Evolutionary conservation across 306 rosid species (phyloP), one percentile per base, ranked within the genome.

Genomic region (Vachellia pachyceras): DNA sequence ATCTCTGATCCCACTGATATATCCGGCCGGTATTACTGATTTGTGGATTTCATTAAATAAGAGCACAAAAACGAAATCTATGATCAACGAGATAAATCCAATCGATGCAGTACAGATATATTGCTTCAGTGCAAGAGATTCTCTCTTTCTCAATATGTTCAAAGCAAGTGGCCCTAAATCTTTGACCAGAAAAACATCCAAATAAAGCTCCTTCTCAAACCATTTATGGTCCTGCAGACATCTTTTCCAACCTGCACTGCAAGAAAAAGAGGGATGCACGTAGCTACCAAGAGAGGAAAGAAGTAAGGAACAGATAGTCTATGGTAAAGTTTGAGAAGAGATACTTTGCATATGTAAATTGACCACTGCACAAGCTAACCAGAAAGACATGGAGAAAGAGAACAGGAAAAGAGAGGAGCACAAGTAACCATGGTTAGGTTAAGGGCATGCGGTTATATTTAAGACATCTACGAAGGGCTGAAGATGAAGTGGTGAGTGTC

Each of bases 161-260:
- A 68, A 83, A 80, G 86, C 69, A 72, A 75, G 79, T 36, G 63
- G 88, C 84, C 80, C 87, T 69, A 78, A 82, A 82, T 85, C 87
- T 88, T 88, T 88, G 90, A 89, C 92, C 86, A 84, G 78, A 73
- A 77, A 84, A 75, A 44, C 87, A 79, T 68, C 72, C 69, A 75
- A 81, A 69, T 8, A n/a, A n/a, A n/a, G n/a, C n/a, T n/a, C n/a
- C n/a, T n/a, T n/a, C n/a, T n/a, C n/a, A n/a, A n/a, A n/a, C n/a
- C n/a, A n/a, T 60, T 23, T 4, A 25, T 60, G 66, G 66, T 29
- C 36, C 23, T 10, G 18, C 6, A 58, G 36, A 23, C 66, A 25
- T 33, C 11, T 64, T 58, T 22, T 15, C 69, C 8, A 64, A 6
- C 69, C 9, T 45, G 10, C 25, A 42, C 64, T 3, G 47, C 35